These are phyloP conservation scores for Hericium alpestre DNA, from an alignment of 768 basidiomycete genomes.

Conservation along the genomic window DNA sequence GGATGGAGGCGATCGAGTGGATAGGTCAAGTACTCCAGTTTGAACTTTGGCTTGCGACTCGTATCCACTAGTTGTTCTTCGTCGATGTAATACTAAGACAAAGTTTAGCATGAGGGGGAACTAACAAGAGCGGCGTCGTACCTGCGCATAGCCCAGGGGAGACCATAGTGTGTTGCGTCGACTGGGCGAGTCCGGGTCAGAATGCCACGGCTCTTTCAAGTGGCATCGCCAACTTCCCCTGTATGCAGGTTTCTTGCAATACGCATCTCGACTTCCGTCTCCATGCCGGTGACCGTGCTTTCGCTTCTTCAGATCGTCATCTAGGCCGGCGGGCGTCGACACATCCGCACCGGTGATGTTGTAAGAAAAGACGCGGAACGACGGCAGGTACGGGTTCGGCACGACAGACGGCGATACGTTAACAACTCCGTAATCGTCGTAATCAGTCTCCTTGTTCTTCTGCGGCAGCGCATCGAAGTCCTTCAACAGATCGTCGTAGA, in stretches of 20 bases:
- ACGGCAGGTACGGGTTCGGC: constrained; percentile 78
- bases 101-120: constrained; percentile 3
- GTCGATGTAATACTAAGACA: constrained; percentile 55
- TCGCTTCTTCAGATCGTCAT: constrained; percentile 22
- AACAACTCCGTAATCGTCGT: constrained; percentile 62
- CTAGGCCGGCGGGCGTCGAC: background rate
- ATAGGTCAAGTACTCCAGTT: constrained; percentile 75
- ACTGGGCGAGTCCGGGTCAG: constrained; percentile 57
- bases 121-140: constrained; percentile 21
- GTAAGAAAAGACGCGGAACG: constrained; percentile 73
- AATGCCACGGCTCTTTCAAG: constrained; percentile 48
- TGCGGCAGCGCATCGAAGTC: constrained; percentile 60
- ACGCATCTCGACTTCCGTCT: constrained; percentile 15
- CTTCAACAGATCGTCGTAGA: constrained; percentile 48
- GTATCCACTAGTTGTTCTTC: constrained; percentile 34
- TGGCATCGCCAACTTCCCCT: constrained; percentile 56
- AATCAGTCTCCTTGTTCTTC: constrained; percentile 34
- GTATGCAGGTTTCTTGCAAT: constrained; percentile 42
- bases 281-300: constrained; percentile 38
- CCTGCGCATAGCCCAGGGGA: constrained; percentile 81
- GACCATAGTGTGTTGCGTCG: constrained; percentile 59
- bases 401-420: constrained; percentile 77
- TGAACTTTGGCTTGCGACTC: constrained; percentile 45
- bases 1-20: constrained; percentile 32
- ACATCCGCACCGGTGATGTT: constrained; percentile 43